Percentiles rank a stretch among this genome's conserved stretches.
Conservation (phyloP, 352 stramenopile species). For the Phytophthora chlamydospora region DNA sequence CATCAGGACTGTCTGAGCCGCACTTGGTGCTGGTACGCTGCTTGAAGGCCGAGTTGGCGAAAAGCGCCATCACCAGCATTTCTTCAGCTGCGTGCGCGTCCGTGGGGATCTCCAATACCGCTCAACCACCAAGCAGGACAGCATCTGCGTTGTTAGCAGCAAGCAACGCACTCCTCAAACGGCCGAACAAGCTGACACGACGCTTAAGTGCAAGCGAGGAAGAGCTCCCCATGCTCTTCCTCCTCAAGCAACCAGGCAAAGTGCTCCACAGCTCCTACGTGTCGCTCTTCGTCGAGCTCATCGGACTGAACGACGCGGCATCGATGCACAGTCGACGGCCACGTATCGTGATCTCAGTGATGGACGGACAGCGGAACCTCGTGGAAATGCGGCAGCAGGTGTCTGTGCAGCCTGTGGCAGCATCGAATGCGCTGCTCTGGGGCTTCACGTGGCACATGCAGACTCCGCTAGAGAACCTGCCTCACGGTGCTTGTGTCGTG, state of each 20-base stretch:
- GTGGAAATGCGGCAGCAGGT: slow-evolving; percentile 85
- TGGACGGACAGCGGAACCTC: slow-evolving; percentile 66
- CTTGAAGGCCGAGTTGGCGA: slow-evolving; percentile 61
- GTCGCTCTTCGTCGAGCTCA: slow-evolving; percentile 80
- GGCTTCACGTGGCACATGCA: slow-evolving; percentile 94
- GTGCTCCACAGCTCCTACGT: slow-evolving; percentile 83
- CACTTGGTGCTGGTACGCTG: slow-evolving; percentile 55
- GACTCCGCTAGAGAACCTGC: slow-evolving; percentile 92
- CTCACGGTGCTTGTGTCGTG: slow-evolving; percentile 71
- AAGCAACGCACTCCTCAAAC: slow-evolving; percentile 27
- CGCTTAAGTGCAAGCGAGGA: slow-evolving; percentile 30
- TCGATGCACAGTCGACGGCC: slow-evolving; percentile 52
- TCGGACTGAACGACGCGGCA: slow-evolving; percentile 59
- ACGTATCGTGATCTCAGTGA: slow-evolving; percentile 73
- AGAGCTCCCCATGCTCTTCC: slow-evolving; percentile 60
- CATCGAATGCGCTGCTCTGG: slow-evolving; percentile 73
- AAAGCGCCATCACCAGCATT: slow-evolving; percentile 67
- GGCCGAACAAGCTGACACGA: slow-evolving; percentile 28
- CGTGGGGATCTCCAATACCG: slow-evolving; percentile 9
- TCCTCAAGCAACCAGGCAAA: slow-evolving; percentile 77
- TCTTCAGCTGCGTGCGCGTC: slow-evolving; percentile 36
- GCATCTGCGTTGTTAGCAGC: slow-evolving; percentile 19
- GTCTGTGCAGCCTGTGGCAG: slow-evolving; percentile 64
- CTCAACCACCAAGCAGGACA: slow-evolving; percentile 7
- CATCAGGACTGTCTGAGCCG: slow-evolving; percentile 42